phyloP scores from a whole-genome alignment of 2,329 filamentous ascomycete genomes.

The Alternaria ventricosa region DNA sequence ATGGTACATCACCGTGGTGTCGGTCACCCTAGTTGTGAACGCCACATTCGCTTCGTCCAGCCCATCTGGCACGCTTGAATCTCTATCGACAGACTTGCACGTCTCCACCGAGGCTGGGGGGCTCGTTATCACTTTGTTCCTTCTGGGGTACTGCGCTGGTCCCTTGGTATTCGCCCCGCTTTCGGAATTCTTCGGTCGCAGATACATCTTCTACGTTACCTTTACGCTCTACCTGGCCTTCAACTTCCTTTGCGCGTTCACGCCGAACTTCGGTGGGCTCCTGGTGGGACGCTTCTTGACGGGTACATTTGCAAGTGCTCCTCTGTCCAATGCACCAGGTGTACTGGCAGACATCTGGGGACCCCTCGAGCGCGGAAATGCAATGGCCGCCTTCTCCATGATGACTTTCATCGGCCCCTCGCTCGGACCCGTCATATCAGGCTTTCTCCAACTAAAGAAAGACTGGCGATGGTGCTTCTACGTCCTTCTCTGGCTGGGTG shows the following conservation, averaged over 20 bases:
- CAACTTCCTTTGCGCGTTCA: not conserved
- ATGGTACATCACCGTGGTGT: not conserved
- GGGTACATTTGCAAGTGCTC: not conserved
- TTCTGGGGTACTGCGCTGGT: not conserved
- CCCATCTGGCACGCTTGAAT: not conserved
- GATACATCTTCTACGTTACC: not conserved
- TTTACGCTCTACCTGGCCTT: not conserved
- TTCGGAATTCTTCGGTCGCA: not conserved
- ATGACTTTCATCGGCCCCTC: not conserved
- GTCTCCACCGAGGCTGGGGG: not conserved
- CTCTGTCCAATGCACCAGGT: not conserved
- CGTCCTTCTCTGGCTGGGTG: not conserved
- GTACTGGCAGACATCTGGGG: not conserved
- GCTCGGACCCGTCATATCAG: not conserved
- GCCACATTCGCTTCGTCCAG: not conserved
- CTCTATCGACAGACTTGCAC: not conserved
- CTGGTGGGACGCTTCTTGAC: not conserved
- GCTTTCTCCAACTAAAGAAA: not conserved
- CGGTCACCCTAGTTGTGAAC: not conserved
- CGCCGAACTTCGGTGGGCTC: not conserved
- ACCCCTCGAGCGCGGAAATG: not conserved
- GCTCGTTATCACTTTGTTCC: not conserved
- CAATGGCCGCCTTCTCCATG: not conserved
- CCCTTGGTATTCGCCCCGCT: not conserved
- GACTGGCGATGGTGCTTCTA: not conserved